A percentile compares a stretch with the other conserved stretches of the same genome.
Evolutionary conservation across 1,284 basidiomycete genomes (phyloP).

Genomic region (Rhodotorula sp.): DNA sequence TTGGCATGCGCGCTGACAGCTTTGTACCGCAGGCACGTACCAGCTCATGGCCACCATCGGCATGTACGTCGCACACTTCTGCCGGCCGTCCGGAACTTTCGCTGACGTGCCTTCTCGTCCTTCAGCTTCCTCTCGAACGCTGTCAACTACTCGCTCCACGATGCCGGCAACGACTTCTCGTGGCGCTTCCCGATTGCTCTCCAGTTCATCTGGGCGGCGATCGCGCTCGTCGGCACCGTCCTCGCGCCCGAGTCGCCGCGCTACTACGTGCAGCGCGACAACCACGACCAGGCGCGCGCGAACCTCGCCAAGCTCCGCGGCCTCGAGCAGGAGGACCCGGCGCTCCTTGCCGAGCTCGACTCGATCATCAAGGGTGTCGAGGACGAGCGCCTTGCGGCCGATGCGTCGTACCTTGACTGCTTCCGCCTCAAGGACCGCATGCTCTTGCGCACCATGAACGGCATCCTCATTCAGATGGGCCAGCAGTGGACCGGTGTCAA

Average conservation of each 20-base stretch:
- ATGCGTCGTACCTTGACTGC: constrained; percentile 51
- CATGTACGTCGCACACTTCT: constrained; percentile 36
- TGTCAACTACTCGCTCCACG: constrained; percentile 51
- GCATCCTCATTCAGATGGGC: constrained; percentile 48
- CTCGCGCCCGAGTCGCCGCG: constrained; percentile 54
- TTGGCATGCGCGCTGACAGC: not conserved
- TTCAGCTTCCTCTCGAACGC: constrained; percentile 54
- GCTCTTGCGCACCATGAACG: constrained; percentile 50
- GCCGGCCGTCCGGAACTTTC: not conserved
- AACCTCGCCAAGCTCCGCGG: constrained; percentile 53
- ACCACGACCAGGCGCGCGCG: constrained; percentile 50
- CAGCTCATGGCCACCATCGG: constrained; percentile 53
- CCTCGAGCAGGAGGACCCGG: constrained; percentile 49
- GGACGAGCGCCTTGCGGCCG: constrained; percentile 49
- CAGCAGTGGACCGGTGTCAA: constrained; percentile 54
- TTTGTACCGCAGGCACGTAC: constrained; percentile 46
- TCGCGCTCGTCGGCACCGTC: constrained; percentile 52
- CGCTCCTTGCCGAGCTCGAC: constrained; percentile 50
- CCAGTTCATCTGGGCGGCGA: constrained; percentile 47
- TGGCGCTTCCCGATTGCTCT: constrained; percentile 50
- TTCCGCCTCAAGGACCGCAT: constrained; percentile 54
- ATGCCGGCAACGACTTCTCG: constrained; percentile 46
- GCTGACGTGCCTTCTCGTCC: not conserved
- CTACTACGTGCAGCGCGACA: constrained; percentile 52
- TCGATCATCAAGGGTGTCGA: constrained; percentile 49